phyloP scores from a whole-genome alignment of 1,139 yeast species.

The Yamadazyma mexicana region DNA sequence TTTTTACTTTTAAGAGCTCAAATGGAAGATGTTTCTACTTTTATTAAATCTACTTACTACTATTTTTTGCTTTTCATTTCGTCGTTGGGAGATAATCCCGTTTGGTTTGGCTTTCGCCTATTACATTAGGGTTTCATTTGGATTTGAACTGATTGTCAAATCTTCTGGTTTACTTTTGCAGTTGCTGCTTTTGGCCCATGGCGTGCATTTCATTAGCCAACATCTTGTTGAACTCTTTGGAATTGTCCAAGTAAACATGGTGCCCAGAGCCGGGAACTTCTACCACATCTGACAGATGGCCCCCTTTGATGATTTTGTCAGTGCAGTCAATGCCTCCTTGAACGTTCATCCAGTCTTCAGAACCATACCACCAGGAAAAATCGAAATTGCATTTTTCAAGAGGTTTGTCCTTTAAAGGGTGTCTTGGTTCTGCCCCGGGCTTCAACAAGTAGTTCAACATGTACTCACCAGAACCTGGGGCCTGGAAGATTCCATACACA shows the following conservation, averaged over 20 bases:
- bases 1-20: too few relatives aligned
- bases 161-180: too few relatives aligned
- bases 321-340: conserved; percentile 53
- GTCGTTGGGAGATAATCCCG: background rate
- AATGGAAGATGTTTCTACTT: too few relatives aligned
- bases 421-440: conserved; percentile 75
- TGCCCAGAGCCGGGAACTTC: conserved; percentile 63
- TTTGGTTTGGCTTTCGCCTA: background rate
- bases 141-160: too few relatives aligned
- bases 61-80: background rate
- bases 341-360: conserved; percentile 76
- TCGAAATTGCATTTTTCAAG: conserved; percentile 51
- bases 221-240: conserved; percentile 47
- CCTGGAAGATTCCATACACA: conserved; percentile 68
- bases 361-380: conserved; percentile 70
- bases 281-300: conserved; percentile 37
- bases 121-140: too few relatives aligned
- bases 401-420: conserved; percentile 54
- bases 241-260: conserved; percentile 68
- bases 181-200: conserved; percentile 2
- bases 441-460: conserved; percentile 66
- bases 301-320: conserved; percentile 23
- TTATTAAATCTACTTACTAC: too few relatives aligned
- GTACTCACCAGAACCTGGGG: conserved; percentile 76
- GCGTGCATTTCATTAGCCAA: conserved; percentile 36